Percentiles rank a stretch among this genome's conserved stretches.
These are phyloP conservation scores for Puccinia triticina DNA, from an alignment of 1,284 basidiomycete genomes.

Conservation along the genomic window DNA sequence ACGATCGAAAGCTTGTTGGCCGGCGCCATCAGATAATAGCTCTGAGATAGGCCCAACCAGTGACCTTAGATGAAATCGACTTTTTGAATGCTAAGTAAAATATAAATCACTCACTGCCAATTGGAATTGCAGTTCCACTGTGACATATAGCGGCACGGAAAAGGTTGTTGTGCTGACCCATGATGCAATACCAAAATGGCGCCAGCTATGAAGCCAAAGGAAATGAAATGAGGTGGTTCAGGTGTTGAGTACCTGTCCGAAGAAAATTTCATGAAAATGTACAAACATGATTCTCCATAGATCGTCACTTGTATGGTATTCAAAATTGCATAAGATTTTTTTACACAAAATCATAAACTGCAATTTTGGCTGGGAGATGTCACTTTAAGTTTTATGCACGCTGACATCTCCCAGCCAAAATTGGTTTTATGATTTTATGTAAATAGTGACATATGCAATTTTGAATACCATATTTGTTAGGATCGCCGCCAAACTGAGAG, in stretches of 20 bases:
- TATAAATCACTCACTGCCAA: constrained; percentile 10
- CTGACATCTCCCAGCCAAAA: no score
- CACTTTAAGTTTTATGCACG: no score
- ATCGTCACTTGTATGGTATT: no score
- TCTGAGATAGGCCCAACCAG: constrained; percentile 11
- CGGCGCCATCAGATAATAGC: constrained; percentile 44
- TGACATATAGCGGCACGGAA: constrained; percentile 48
- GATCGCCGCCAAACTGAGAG: constrained; percentile 60
- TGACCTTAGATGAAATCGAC: not conserved
- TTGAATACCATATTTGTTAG: no score
- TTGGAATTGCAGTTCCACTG: constrained; percentile 49
- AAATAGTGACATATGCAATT: no score
- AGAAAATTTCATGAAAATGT: not conserved
- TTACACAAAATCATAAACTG: no score
- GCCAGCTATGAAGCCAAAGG: constrained; percentile 17
- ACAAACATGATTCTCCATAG: constrained; percentile 47
- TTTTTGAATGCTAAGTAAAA: not conserved
- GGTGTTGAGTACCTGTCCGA: not conserved
- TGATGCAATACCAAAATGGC: constrained; percentile 49
- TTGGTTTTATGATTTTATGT: no score
- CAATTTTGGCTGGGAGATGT: no score
- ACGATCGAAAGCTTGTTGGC: constrained; percentile 36
- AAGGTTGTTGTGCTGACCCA: constrained; percentile 40
- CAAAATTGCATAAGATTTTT: no score
- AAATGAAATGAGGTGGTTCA: not conserved